Percentiles rank a stretch among this genome's conserved stretches.
phyloP scores from a whole-genome alignment of 2,329 filamentous ascomycete genomes.

The Fusarium pilosicola region DNA sequence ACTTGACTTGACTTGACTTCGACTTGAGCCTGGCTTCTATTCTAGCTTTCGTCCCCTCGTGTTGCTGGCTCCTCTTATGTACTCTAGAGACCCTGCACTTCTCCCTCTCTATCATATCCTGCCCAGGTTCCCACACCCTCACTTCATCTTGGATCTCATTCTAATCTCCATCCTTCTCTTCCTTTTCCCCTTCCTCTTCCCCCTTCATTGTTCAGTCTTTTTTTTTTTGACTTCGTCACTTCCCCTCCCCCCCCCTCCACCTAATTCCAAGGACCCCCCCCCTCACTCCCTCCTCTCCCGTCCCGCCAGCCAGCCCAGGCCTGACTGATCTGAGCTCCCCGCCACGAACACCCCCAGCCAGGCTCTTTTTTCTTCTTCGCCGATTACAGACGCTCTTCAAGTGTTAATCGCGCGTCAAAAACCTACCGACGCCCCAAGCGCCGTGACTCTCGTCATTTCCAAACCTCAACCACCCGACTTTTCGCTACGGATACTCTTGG shows the following conservation, averaged over 20 bases:
- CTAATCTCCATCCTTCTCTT: conserved; percentile 36
- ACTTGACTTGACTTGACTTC: neutral
- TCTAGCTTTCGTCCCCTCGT: conserved; percentile 29
- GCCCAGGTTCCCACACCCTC: conserved; percentile 34
- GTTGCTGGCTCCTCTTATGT: neutral
- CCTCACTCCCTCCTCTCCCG: conserved; percentile 20
- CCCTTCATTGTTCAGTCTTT: neutral
- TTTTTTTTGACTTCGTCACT: neutral
- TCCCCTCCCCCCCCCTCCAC: conserved; percentile 2
- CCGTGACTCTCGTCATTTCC: conserved; percentile 38
- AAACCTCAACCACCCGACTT: conserved; percentile 27
- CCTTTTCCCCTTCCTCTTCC: conserved; percentile 16
- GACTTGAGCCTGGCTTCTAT: conserved; percentile 9
- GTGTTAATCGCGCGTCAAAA: conserved; percentile 48
- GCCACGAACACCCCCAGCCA: conserved; percentile 39
- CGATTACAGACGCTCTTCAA: conserved; percentile 43
- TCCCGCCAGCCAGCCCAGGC: conserved; percentile 20
- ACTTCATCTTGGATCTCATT: conserved; percentile 36
- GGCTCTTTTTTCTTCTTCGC: conserved; percentile 36
- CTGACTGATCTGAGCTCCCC: conserved; percentile 44
- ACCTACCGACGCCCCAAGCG: conserved; percentile 45
- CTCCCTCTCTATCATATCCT: conserved; percentile 1
- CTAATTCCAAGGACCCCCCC: conserved; percentile 10
- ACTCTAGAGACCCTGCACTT: neutral
- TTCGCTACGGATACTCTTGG: neutral